phyloP scores from a whole-genome alignment of 2,329 filamentous ascomycete genomes.

The Aspergillus alliaceus region DNA sequence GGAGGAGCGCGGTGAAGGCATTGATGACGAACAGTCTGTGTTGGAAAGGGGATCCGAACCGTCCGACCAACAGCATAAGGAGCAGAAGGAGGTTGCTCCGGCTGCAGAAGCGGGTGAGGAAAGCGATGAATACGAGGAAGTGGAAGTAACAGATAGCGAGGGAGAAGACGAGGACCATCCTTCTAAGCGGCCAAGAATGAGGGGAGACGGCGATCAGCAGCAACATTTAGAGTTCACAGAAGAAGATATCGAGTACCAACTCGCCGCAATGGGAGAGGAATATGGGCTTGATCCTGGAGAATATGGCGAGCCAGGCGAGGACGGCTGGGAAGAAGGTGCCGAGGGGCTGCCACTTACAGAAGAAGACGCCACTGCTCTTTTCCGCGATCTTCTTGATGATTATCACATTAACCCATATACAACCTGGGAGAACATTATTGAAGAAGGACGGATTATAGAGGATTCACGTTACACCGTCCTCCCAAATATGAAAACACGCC shows the following conservation, averaged over 20 bases:
- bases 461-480: conserved; percentile 86
- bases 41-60: conserved; percentile 15
- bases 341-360: conserved; percentile 70
- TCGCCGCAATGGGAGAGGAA: conserved; percentile 85
- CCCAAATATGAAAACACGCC: conserved; percentile 75
- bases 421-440: conserved; percentile 86
- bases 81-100: conserved; percentile 21
- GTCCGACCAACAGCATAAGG: conserved; percentile 2
- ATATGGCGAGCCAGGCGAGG: conserved; percentile 63
- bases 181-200: conserved; percentile 54
- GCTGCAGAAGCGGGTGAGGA: conserved; percentile 47
- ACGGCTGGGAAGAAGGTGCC: conserved; percentile 66
- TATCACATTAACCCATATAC: conserved; percentile 80
- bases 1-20: conserved; percentile 44
- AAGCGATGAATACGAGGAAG: conserved; percentile 74
- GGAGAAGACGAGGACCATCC: conserved; percentile 54
- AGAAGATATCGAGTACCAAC: conserved; percentile 89
- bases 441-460: conserved; percentile 77
- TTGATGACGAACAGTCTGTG: conserved; percentile 21
- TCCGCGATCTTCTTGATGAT: conserved; percentile 84
- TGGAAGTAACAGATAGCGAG: conserved; percentile 67
- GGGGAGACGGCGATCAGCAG: conserved; percentile 49
- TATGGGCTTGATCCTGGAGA: conserved; percentile 76
- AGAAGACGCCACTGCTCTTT: conserved; percentile 74
- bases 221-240: conserved; percentile 78